These are phyloP conservation scores for Psilocybe cyanescens DNA, from an alignment of 768 basidiomycete genomes.

Conservation along the genomic window DNA sequence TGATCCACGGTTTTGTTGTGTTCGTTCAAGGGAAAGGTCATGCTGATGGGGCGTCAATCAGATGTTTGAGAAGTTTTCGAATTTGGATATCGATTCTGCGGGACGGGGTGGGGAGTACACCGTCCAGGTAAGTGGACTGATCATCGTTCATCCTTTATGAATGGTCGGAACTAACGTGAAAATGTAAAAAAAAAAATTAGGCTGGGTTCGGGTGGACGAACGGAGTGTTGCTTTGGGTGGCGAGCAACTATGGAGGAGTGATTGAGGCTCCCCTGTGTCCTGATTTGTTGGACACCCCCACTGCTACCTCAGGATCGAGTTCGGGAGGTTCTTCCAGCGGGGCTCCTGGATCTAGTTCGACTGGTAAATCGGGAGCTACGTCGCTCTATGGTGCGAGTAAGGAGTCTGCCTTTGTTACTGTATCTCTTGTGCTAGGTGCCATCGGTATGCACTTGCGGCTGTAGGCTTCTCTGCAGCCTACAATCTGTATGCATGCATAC, in stretches of 20 bases:
- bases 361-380: slow-evolving; percentile 10
- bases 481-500: background rate
- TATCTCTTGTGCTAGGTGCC: background rate
- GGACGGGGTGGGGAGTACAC: slow-evolving; percentile 88
- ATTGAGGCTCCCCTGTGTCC: slow-evolving; percentile 73
- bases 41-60: slow-evolving; percentile 28
- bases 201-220: slow-evolving; percentile 93
- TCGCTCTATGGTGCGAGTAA: background rate
- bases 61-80: slow-evolving; percentile 93
- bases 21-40: too few species aligned
- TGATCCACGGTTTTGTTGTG: background rate
- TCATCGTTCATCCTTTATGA: background rate
- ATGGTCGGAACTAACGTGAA: background rate
- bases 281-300: slow-evolving; percentile 30
- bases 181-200: slow-evolving; percentile 24
- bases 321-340: background rate
- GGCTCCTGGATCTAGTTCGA: background rate
- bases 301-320: slow-evolving; percentile 5
- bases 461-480: background rate
- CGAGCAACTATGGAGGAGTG: slow-evolving; percentile 63
- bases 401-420: background rate
- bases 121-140: slow-evolving; percentile 58
- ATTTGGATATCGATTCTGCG: slow-evolving; percentile 74
- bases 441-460: background rate
- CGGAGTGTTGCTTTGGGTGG: slow-evolving; percentile 77